A percentile compares a stretch with the other conserved stretches of the same genome.
These are phyloP conservation scores for Russula sp. DNA, from an alignment of 768 basidiomycete species.

Conservation along the genomic window DNA sequence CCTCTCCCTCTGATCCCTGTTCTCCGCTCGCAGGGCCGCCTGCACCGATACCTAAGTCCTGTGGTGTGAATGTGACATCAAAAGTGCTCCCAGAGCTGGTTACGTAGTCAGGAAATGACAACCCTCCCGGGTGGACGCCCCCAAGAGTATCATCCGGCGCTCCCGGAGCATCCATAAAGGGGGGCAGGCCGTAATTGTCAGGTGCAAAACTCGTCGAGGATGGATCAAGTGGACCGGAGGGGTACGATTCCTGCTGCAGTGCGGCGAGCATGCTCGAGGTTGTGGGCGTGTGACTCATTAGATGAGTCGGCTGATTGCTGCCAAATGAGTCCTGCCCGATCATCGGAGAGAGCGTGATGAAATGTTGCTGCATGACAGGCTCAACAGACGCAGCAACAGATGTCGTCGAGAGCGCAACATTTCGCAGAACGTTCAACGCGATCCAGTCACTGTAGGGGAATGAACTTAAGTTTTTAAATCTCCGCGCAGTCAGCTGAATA, in stretches of 20 bases:
- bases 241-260: slow-evolving; percentile 69
- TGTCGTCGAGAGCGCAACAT: slow-evolving; percentile 82
- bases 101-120: slow-evolving; percentile 67
- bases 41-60: slow-evolving; percentile 55
- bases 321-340: slow-evolving; percentile 73
- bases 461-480: slow-evolving; percentile 21
- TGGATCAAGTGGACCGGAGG: slow-evolving; percentile 57
- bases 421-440: slow-evolving; percentile 79
- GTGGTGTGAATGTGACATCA: slow-evolving; percentile 63
- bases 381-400: slow-evolving; percentile 90
- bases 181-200: slow-evolving; percentile 61
- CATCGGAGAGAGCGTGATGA: slow-evolving; percentile 84
- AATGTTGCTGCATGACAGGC: slow-evolving; percentile 86
- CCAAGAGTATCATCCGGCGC: slow-evolving; percentile 57
- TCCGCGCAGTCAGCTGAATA: slow-evolving; percentile 21
- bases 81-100: slow-evolving; percentile 46
- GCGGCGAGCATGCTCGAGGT: slow-evolving; percentile 89
- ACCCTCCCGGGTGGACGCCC: slow-evolving; percentile 51
- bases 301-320: slow-evolving; percentile 41
- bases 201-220: slow-evolving; percentile 52
- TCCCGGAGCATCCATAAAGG: slow-evolving; percentile 69
- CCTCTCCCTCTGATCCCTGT: slow-evolving; percentile 53
- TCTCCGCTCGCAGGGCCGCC: slow-evolving; percentile 41
- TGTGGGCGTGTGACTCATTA: slow-evolving; percentile 77
- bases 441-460: slow-evolving; percentile 71